Evolutionary conservation across 2,329 filamentous ascomycete species (phyloP), one percentile per base, ranked within the genome.

Genomic region (Metarhizium brunneum): DNA sequence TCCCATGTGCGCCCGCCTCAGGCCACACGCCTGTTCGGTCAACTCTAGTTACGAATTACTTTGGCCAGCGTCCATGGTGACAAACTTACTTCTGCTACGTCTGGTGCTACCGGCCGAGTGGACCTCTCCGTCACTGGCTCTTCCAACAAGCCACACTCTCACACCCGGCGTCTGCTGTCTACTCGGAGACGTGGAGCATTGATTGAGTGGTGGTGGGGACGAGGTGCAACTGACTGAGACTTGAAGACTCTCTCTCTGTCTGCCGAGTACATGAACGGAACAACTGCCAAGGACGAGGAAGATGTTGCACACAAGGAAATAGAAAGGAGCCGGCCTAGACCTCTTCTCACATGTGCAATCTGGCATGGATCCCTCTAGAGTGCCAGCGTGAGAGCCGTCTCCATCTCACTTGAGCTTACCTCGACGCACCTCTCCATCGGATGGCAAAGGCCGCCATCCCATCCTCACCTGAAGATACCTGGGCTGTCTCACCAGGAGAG

Each of bases 121-220:
- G 58, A 57, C 54, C 55, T 53, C 48, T 52, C 58, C 56, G 52
- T 56, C 57, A 60, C 45, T 57, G 58, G 58, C 53, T 55, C 54
- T 50, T 54, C 47, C 50, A 57, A 52, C 45, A 48, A 45, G 54
- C 56, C 32, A 54, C 36, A 47, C 14, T 14, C 14, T 6, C 40
- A n/a, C 30, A 45, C 32, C 40, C 29, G 5, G 25, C n/a, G 42
- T 25, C 29, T 6, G 29, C n/a, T 36, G 25, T 32, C 13, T n/a
- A 32, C 29, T 11, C 45, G 25, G 10, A 29, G 18, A 30, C 25
- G 20, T 48, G 45, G 20, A n/a, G 43, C 13, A 20, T 30, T 30
- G 45, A 4, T 30, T 11, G 45, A 10, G 45, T 48, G 18, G 43
- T 47, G 43, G 25, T 48, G 45, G 11, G 52, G 54, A 49, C 40